phyloP scores from a whole-genome alignment of 108 stramenopile genomes.

The Cyclotella baltica region DNA sequence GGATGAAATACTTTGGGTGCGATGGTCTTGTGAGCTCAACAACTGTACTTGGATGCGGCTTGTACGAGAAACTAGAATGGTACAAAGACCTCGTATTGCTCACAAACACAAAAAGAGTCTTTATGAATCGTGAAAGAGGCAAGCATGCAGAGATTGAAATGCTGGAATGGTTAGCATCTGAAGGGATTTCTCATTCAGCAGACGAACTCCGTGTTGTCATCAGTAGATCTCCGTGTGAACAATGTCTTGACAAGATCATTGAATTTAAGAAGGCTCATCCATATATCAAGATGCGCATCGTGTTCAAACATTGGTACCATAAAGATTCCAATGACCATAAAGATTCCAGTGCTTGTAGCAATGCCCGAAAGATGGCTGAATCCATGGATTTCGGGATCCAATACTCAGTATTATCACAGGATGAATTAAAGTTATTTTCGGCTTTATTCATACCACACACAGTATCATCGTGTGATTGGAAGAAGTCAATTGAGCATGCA shows the following conservation, averaged over 20 bases:
- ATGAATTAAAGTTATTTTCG: background rate
- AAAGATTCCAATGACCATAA: too few species aligned
- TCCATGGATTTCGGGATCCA: background rate
- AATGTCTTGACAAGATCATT: background rate
- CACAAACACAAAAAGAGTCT: background rate
- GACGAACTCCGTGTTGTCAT: background rate
- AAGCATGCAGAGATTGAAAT: slow-evolving; percentile 17
- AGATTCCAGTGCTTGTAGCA: background rate
- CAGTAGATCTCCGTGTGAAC: slow-evolving; percentile 11
- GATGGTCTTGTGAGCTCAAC: background rate
- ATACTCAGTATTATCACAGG: background rate
- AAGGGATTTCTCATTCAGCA: background rate
- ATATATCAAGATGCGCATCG: background rate
- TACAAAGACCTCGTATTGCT: background rate
- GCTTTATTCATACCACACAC: background rate
- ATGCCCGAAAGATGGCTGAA: background rate
- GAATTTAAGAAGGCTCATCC: background rate
- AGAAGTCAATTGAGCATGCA: background rate
- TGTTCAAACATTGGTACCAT: background rate
- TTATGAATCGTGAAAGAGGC: slow-evolving; percentile 1
- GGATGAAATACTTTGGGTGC: background rate
- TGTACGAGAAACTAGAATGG: background rate
- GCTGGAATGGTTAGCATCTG: background rate
- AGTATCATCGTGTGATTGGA: background rate
- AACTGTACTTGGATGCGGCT: slow-evolving; percentile 5